A percentile compares a stretch with the other conserved stretches of the same genome.
Evolutionary conservation across 257 asterid genomes (phyloP).

Genomic region (Solanum etuberosum): DNA sequence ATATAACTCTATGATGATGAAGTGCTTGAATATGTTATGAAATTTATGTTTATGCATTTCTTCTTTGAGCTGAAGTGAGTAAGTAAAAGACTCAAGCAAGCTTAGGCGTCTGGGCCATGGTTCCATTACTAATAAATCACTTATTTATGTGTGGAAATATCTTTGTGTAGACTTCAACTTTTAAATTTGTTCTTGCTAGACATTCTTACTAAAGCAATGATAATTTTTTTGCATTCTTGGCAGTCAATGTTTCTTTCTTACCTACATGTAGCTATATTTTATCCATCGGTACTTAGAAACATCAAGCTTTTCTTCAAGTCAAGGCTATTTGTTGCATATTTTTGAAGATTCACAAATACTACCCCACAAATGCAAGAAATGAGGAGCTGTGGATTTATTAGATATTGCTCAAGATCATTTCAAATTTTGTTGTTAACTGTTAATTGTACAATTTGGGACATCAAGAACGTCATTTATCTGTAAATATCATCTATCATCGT

Average conservation of each 20-base stretch:
- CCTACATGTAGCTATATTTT: background rate
- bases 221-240: background rate
- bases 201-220: background rate
- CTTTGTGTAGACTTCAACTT: background rate
- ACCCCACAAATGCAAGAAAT: background rate
- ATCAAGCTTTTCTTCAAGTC: background rate
- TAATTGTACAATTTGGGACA: background rate
- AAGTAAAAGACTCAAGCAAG: background rate
- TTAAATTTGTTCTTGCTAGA: background rate
- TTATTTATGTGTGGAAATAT: background rate
- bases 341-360: background rate
- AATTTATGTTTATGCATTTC: background rate
- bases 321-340: background rate
- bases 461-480: background rate
- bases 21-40: background rate
- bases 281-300: background rate
- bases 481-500: background rate
- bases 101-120: background rate
- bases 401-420: background rate
- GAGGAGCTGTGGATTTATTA: background rate
- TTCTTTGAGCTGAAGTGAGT: background rate
- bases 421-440: background rate
- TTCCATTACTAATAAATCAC: background rate
- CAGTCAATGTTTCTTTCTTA: background rate
- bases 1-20: background rate